Conservation (phyloP, 1,284 basidiomycete species). For the Pyrrhoderma noxium region DNA sequence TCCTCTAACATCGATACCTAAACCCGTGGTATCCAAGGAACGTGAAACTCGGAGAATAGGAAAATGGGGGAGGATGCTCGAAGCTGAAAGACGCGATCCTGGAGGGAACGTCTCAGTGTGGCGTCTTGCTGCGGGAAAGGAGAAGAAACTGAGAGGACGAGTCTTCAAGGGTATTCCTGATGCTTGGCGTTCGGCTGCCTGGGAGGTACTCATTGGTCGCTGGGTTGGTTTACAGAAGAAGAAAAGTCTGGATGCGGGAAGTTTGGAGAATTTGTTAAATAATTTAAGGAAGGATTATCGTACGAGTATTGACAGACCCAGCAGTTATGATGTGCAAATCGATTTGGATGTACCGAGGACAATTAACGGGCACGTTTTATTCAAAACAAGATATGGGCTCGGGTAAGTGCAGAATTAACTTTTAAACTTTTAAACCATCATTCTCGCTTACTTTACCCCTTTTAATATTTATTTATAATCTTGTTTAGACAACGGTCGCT, state of each 20-base stretch:
- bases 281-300: slow-evolving; percentile 43
- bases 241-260: slow-evolving; percentile 31
- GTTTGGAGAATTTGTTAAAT: slow-evolving; percentile 16
- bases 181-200: slow-evolving; percentile 89
- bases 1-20: slow-evolving; percentile 32
- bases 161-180: slow-evolving; percentile 97
- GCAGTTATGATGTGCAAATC: slow-evolving; percentile 92
- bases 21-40: slow-evolving; percentile 39
- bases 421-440: slow-evolving; percentile 1
- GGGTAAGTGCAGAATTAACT: slow-evolving; percentile 51
- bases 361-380: slow-evolving; percentile 91
- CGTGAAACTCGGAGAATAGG: slow-evolving; percentile 69
- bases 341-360: slow-evolving; percentile 97
- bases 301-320: slow-evolving; percentile 68
- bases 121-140: slow-evolving; percentile 58
- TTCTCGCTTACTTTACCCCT: slow-evolving; percentile 13
- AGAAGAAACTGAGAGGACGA: slow-evolving; percentile 59
- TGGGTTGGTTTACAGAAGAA: slow-evolving; percentile 42
- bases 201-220: slow-evolving; percentile 64
- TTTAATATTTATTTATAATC: slow-evolving; percentile 15
- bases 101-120: slow-evolving; percentile 77
- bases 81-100: slow-evolving; percentile 54
- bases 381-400: slow-evolving; percentile 91
- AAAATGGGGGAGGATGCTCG: slow-evolving; percentile 89
- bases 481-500: slow-evolving; percentile 76